These are phyloP conservation scores for Tetrahymena elliotti DNA, from an alignment of 73 alveolate genomes.

Conservation along the genomic window DNA sequence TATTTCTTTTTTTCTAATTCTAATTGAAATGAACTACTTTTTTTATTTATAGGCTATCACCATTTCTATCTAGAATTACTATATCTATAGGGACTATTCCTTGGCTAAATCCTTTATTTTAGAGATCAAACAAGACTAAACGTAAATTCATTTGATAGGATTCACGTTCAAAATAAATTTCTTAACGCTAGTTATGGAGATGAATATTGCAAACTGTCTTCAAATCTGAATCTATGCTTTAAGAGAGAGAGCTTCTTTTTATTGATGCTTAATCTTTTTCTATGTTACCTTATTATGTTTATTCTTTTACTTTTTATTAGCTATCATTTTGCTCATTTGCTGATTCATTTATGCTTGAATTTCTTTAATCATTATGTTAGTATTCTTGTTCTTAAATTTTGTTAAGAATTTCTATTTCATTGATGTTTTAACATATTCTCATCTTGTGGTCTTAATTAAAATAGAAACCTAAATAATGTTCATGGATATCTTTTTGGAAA, in stretches of 20 bases:
- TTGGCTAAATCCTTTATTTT: not conserved
- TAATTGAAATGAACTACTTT: not conserved
- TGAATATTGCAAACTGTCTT: not conserved
- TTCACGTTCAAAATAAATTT: not conserved
- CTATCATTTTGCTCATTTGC: not conserved
- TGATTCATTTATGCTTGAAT: not conserved
- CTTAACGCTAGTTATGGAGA: not conserved
- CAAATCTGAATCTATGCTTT: not conserved
- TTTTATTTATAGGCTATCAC: not conserved
- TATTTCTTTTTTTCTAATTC: not conserved
- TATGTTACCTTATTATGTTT: not conserved
- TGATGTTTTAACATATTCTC: not conserved
- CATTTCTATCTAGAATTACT: not conserved
- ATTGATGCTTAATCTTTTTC: not conserved
- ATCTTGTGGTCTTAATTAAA: not conserved
- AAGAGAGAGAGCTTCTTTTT: not conserved
- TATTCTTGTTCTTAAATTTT: not conserved
- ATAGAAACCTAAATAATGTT: not conserved
- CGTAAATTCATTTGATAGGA: not conserved
- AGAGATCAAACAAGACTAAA: not conserved
- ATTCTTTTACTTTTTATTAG: not conserved
- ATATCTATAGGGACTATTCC: not conserved
- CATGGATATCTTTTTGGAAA: not conserved
- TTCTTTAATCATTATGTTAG: not conserved
- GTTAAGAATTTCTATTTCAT: not conserved